Conservation (phyloP, 331 rosid genomes). For the Telfairia occidentalis region DNA sequence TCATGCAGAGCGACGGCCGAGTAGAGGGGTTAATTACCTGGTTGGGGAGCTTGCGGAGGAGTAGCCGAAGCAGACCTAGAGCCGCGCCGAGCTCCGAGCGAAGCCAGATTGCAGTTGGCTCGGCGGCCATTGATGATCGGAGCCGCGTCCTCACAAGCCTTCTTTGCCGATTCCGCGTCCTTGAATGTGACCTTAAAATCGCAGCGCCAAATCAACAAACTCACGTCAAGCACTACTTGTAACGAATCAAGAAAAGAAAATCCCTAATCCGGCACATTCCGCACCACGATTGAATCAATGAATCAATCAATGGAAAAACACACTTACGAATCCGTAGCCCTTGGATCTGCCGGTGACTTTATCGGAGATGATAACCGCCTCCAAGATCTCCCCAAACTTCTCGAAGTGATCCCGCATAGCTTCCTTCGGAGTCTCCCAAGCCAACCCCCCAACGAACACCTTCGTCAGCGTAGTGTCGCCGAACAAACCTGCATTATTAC, state of each 20-base stretch:
- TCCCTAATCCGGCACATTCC: background rate
- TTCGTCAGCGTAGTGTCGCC: conserved; percentile 78
- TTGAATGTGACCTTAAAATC: conserved; percentile 55
- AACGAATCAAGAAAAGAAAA: too few species aligned
- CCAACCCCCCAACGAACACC: conserved; percentile 77
- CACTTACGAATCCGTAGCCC: conserved; percentile 85
- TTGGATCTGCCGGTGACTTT: conserved; percentile 79
- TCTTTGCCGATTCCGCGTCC: conserved; percentile 72
- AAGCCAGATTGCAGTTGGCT: conserved; percentile 81
- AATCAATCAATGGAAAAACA: too few species aligned
- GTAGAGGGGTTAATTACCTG: background rate
- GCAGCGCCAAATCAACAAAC: background rate
- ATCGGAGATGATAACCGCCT: conserved; percentile 77
- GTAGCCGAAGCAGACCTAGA: conserved; percentile 33
- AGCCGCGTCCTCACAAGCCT: conserved; percentile 63
- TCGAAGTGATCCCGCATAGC: conserved; percentile 51
- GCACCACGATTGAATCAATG: background rate
- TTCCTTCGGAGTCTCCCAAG: conserved; percentile 85
- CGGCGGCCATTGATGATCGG: conserved; percentile 70
- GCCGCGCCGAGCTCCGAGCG: conserved; percentile 61
- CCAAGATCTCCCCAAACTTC: conserved; percentile 71
- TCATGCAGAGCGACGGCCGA: background rate
- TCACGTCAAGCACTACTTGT: too few species aligned
- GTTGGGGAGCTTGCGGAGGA: conserved; percentile 34
- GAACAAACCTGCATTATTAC: conserved; percentile 27